Base-by-base conservation (phyloP, 1,284 basidiomycete species). In the Fistulinella staudtii region DNA sequence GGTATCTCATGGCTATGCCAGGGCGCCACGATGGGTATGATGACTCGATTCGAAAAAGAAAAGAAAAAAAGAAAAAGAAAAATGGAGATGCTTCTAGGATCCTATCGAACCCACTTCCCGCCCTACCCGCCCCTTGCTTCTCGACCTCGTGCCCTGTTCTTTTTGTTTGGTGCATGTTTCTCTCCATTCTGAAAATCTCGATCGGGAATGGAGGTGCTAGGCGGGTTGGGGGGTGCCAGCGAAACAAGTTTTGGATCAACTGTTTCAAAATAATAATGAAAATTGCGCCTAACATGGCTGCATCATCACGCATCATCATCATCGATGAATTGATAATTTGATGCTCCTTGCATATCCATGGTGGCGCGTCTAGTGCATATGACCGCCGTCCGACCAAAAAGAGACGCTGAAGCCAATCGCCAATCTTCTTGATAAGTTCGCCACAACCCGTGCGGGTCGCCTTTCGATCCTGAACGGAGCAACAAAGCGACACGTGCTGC, bases 121-220 rank as follows among this genome's bases (percentile, higher is more conserved):
- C 31, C 9, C 5, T 3, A 17, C 37, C 11, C 22, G 10, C 33
- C 22, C 21, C 22, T 20, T 22, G 29, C 24, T 25, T 33, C 18
- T 31, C 23, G 24, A 9, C 17, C 23, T 39, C 27, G 11, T 30
- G 17, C 13, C 15, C 10, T 21, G 5, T 7, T 35, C 30, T 21
- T 20, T 20, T 34, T 21, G 8, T 35, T 35, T 14, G 30, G n/a
- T 31, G 2, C 35, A n/a, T 36, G 13, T 24, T 36, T 7, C 2
- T 22, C 35, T 24, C 13, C 35, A 36, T 36, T 36, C 23, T 17
- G 17, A 20, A n/a, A 25, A 31, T 42, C 30, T 21, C 31, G 49
- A 49, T 49, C 49, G 49, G 48, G 35, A 36, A 36, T 36, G 35
- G 35, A 34, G 33, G 18, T 18, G 31, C 28, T 3, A 30, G 28